A percentile compares a stretch with the other conserved stretches of the same genome.
These are phyloP conservation scores for Ceratocystis lukuohia DNA, from an alignment of 2,329 filamentous ascomycete genomes.

Conservation along the genomic window DNA sequence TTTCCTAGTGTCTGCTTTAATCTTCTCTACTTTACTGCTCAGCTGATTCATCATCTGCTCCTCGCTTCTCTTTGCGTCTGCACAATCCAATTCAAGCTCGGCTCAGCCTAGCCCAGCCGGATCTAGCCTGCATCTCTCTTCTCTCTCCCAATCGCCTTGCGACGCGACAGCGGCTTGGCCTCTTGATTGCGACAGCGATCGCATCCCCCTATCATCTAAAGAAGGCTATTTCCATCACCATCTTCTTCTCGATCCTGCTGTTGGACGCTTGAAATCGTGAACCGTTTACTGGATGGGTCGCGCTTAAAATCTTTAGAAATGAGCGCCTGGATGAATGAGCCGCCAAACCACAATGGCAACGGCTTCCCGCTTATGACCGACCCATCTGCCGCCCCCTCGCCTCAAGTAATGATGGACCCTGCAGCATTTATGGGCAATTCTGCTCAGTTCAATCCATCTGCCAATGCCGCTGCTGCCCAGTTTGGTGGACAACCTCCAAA, in stretches of 20 bases:
- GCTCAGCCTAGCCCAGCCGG: not conserved
- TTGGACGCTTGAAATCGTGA: not conserved
- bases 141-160: not conserved
- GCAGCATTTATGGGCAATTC: conserved; percentile 44
- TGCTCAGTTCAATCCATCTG: conserved; percentile 41
- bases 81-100: not conserved
- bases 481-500: conserved; percentile 37
- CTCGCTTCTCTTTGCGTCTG: not conserved
- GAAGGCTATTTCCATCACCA: not conserved
- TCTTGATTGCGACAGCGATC: not conserved
- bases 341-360: conserved; percentile 58
- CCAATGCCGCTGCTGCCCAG: conserved; percentile 29
- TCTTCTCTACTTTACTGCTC: not conserved
- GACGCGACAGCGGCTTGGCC: not conserved
- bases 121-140: not conserved
- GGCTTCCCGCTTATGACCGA: conserved; percentile 53
- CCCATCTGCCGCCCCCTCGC: conserved; percentile 34
- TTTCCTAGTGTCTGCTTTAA: not conserved
- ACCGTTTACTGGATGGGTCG: not conserved
- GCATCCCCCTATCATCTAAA: not conserved
- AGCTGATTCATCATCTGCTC: not conserved
- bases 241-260: not conserved
- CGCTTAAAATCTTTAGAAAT: conserved; percentile 27
- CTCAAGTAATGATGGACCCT: conserved; percentile 50
- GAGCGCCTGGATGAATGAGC: conserved; percentile 62